Conservation (phyloP, 805 yeast species). For the Tanozyma kutaoensis region DNA sequence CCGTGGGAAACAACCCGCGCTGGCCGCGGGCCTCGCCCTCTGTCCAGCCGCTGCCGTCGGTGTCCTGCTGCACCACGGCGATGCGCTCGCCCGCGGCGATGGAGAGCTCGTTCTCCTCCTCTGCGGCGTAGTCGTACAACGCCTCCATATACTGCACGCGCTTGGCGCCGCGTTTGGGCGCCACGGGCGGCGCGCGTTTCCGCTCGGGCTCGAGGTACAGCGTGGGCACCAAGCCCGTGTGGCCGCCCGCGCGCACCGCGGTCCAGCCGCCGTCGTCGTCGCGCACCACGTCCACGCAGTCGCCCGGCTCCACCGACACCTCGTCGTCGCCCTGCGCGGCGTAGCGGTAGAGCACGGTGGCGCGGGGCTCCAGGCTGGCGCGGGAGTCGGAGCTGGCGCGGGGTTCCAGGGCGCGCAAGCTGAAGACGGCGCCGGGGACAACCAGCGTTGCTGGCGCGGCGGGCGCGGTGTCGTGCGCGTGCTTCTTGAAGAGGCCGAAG, state of each 20-base stretch:
- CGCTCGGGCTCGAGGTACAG: conserved; percentile 48
- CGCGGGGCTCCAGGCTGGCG: conserved; percentile 10
- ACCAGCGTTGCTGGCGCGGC: no score
- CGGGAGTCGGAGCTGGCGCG: conserved; percentile 4
- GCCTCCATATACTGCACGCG: conserved; percentile 53
- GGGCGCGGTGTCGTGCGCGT: conserved; percentile 12
- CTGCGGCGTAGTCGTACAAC: conserved; percentile 62
- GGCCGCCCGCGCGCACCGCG: conserved; percentile 31
- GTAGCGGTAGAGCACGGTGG: conserved; percentile 53
- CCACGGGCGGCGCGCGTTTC: conserved; percentile 65
- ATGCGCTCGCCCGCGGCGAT: conserved; percentile 65
- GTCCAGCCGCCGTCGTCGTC: conserved; percentile 96
- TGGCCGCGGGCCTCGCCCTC: conserved; percentile 66
- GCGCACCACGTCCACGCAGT: conserved; percentile 40
- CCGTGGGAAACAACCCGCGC: conserved; percentile 66
- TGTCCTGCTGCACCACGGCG: conserved; percentile 39
- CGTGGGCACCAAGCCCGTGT: conserved; percentile 75
- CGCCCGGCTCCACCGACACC: conserved; percentile 47
- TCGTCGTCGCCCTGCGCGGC: conserved; percentile 68
- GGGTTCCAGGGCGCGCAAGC: no score
- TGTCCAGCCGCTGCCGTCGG: conserved; percentile 88
- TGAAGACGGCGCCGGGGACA: no score
- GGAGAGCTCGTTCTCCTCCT: conserved; percentile 68
- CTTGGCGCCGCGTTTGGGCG: conserved; percentile 65
- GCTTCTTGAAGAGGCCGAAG: conserved; percentile 29